Evolutionary conservation across 2,329 filamentous ascomycete genomes (phyloP).

Genomic region (Stemphylium beticola): DNA sequence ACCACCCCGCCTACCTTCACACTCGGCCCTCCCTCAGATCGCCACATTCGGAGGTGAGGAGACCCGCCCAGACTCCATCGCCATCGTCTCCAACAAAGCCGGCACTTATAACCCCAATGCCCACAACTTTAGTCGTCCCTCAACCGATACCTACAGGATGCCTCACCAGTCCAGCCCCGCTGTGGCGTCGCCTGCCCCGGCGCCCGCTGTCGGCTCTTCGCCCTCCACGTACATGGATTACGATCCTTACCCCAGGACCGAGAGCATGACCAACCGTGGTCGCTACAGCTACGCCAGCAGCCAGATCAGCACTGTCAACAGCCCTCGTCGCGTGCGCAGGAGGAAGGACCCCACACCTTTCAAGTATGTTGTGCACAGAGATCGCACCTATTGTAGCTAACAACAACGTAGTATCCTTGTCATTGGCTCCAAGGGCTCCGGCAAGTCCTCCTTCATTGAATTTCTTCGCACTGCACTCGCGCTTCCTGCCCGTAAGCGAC

Average conservation of each 20-base stretch:
- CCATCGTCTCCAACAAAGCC: conserved; percentile 66
- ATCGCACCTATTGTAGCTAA: conserved; percentile 17
- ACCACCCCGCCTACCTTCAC: conserved; percentile 64
- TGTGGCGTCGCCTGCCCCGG: conserved; percentile 52
- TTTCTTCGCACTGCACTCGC: conserved; percentile 89
- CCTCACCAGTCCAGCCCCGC: conserved; percentile 41
- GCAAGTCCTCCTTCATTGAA: conserved; percentile 96
- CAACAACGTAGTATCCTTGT: conserved; percentile 74
- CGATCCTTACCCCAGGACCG: conserved; percentile 81
- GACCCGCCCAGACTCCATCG: conserved; percentile 65
- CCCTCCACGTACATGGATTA: conserved; percentile 59
- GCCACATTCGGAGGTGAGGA: conserved; percentile 69
- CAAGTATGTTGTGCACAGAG: conserved; percentile 73
- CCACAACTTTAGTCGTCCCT: conserved; percentile 47
- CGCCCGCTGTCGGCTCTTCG: conserved; percentile 60
- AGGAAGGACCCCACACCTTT: conserved; percentile 97
- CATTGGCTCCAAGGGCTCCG: conserved; percentile 82
- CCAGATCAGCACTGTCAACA: conserved; percentile 89
- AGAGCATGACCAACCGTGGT: conserved; percentile 96
- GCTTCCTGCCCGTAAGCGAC: conserved; percentile 79
- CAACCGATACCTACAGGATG: conserved; percentile 43
- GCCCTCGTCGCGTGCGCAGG: conserved; percentile 84
- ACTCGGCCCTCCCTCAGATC: conserved; percentile 56
- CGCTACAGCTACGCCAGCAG: conserved; percentile 96
- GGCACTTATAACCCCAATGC: conserved; percentile 34